Evolutionary conservation across 495 filamentous ascomycete genomes (phyloP), one percentile per base, ranked within the genome.

Genomic region (Friedmanniomyces endolithicus): DNA sequence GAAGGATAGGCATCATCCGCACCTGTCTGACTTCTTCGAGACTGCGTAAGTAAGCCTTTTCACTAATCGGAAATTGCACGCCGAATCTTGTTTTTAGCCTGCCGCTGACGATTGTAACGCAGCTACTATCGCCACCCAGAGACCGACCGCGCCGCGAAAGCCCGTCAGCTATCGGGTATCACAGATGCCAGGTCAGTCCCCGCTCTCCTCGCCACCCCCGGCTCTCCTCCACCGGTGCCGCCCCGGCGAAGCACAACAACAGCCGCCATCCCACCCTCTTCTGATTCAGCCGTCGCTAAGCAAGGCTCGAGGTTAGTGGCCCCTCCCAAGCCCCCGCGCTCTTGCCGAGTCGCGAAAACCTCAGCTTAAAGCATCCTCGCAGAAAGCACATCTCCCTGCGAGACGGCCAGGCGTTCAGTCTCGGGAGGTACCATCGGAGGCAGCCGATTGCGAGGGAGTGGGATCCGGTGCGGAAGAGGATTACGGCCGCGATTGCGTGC

Each of bases 401-500:
- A 7, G 56, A 58, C 17, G 49, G 44, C 11, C 63, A 65, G 51
- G 56, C 53, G 24, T 63, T 65, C 51, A 57, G 55, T 48, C 45
- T 65, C 23, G 55, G 61, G 16, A 51, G 59, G 22, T 63, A 66
- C 59, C 56, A 63, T 37, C 53, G 64, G 4, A 59, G 65, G 11
- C 58, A 66, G 51, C 68, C 70, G 8, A 67, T 73, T 56, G 81
- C 83, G 19, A 71, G 83, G 54, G 80, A 86, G 63, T 87, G 81
- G 83, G 75, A 73, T 40, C 73, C 74, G 7, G 58, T 63, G 23
- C 75, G 79, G 52, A 89, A 89, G 71, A 65, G 83, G 55, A 79
- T 82, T 51, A 73, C 77, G 55, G 85, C 85, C 7, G 66, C 71
- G 0, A 75, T 87, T 62, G 76, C 82, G n/a, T 88, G 85, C 63